Evolutionary conservation across 2,329 filamentous ascomycete genomes (phyloP).

Genomic region (Sporothrix sp.): DNA sequence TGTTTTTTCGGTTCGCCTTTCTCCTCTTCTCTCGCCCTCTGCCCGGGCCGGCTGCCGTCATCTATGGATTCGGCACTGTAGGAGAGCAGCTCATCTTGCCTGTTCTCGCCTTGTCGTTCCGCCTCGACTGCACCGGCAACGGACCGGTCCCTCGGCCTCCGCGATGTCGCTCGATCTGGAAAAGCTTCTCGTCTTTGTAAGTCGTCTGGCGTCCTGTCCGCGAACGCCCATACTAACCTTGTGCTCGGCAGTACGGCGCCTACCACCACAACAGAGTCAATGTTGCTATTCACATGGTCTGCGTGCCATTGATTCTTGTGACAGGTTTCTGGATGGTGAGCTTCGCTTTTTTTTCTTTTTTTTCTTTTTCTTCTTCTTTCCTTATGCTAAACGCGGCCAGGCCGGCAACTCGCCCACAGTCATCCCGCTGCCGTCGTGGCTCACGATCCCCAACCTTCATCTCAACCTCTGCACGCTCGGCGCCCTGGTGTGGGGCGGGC

Average conservation of each 20-base stretch:
- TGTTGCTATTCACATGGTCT: conserved; percentile 67
- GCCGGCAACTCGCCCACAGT: conserved; percentile 53
- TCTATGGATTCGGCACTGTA: conserved; percentile 7
- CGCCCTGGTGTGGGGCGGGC: conserved; percentile 58
- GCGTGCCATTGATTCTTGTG: conserved; percentile 66
- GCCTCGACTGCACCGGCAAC: not conserved
- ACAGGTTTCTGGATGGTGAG: conserved; percentile 61
- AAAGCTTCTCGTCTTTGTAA: conserved; percentile 72
- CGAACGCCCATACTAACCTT: not conserved
- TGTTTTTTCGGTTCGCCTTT: not conserved
- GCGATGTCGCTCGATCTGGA: conserved; percentile 65
- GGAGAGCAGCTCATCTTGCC: not conserved
- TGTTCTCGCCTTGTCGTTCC: not conserved
- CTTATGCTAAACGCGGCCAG: conserved; percentile 29
- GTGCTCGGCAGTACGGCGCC: conserved; percentile 59
- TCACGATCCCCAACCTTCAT: conserved; percentile 56
- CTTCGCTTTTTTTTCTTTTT: too few species aligned
- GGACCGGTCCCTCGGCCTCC: too few species aligned
- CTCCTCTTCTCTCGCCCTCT: not conserved
- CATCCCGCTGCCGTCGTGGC: conserved; percentile 55
- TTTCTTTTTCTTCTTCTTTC: too few species aligned
- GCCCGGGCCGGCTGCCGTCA: not conserved
- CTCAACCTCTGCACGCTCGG: conserved; percentile 57
- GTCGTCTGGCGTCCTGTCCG: too few species aligned
- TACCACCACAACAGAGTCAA: conserved; percentile 76